Evolutionary conservation across 345 rosid species (phyloP).

Genomic region (rapeseed (Brassica napus)): Da-Ae NC_063439.1:23001501-23002000

Average conservation of each 20-base stretch:
- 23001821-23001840: conserved; percentile 51
- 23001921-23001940: conserved; percentile 88
- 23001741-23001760: conserved; percentile 38
- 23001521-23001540: conserved; percentile 48
- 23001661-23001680: conserved; percentile 65
- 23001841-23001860: conserved; percentile 45
- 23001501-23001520: conserved; percentile 41
- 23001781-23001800: conserved; percentile 44
- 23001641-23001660: conserved; percentile 15
- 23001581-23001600: conserved; percentile 49
- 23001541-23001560: conserved; percentile 83
- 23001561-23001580: conserved; percentile 64
- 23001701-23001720: conserved; percentile 78
- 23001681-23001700: conserved; percentile 81
- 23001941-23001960: conserved; percentile 76
- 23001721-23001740: conserved; percentile 39
- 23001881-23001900: conserved; percentile 54
- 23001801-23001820: conserved; percentile 58
- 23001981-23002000: conserved; percentile 52
- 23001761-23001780: conserved; percentile 68
- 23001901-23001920: conserved; percentile 61
- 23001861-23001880: conserved; percentile 71
- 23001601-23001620: conserved; percentile 69
- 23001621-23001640: conserved; percentile 56
- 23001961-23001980: conserved; percentile 76